Conservation (phyloP, 1,284 basidiomycete species). For the Heliocybe sulcata region DNA sequence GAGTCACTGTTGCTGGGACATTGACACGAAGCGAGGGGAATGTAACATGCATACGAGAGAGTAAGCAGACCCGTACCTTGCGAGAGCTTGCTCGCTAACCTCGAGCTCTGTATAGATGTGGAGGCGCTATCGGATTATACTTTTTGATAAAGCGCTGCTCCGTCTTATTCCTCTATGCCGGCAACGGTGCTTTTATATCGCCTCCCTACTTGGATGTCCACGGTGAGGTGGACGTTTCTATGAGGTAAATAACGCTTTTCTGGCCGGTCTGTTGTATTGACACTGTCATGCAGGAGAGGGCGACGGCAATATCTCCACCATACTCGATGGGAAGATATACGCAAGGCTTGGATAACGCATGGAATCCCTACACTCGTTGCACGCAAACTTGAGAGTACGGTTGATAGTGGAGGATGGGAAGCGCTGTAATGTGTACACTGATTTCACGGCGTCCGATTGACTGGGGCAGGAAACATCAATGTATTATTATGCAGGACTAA, state of each 20-base stretch:
- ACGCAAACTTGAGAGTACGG: conserved; percentile 79
- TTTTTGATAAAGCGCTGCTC: conserved; percentile 92
- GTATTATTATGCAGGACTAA: background rate
- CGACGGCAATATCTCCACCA: conserved; percentile 85
- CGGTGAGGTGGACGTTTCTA: conserved; percentile 89
- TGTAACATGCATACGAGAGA: conserved; percentile 95
- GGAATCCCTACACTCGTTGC: conserved; percentile 89
- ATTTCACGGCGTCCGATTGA: background rate
- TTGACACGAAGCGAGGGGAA: conserved; percentile 68
- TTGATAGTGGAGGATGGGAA: conserved; percentile 94
- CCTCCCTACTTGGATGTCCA: conserved; percentile 95
- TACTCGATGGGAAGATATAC: conserved; percentile 87
- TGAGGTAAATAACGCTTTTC: conserved; percentile 56
- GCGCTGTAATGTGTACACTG: conserved; percentile 46
- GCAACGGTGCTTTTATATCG: conserved; percentile 81
- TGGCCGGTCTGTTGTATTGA: background rate
- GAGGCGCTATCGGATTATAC: conserved; percentile 83
- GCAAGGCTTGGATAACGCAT: conserved; percentile 87
- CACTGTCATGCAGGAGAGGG: conserved; percentile 51
- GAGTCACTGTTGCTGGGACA: conserved; percentile 86
- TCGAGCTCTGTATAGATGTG: conserved; percentile 56
- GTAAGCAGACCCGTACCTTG: conserved; percentile 42
- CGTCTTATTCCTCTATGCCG: conserved; percentile 87
- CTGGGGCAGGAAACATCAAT: background rate
- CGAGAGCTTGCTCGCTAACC: conserved; percentile 3